Evolutionary conservation across 2,329 filamentous ascomycete species (phyloP), one percentile per base, ranked within the genome.

Genomic region (Emergomyces africanus): DNA sequence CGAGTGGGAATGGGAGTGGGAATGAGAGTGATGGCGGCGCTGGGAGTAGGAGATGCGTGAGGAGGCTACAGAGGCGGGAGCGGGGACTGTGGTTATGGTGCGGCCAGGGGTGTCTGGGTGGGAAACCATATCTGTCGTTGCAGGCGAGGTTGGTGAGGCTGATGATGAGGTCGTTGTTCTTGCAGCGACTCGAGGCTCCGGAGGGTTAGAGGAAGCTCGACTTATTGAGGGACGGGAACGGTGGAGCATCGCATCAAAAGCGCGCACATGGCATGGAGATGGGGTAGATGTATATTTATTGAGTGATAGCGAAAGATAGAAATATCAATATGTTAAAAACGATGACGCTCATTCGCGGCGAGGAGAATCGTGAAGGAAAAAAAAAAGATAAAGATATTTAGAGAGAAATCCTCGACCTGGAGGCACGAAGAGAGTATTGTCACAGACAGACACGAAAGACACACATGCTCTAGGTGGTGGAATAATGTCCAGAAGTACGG

Each of bases 51-150:
- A 55, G 15, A 37, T 9, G 48, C 63, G 61, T 28, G 81, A 79
- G 60, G 86, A 82, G 67, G 86, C 74, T 73, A 69, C 84, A 73
- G 83, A 74, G 70, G 82, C 72, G 65, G 80, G 35, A 25, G 59
- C 25, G 33, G 41, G 28, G 80, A 69, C 84, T 83, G 67, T 82
- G 75, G 68, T 81, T 77, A 84, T 75, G 66, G 83, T 78, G 67
- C 75, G 78, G 70, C 78, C 76, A 59, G 76, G 71, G 48, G 74
- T 66, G 65, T 77, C 75, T 62, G 76, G 74, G 61, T 76, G 75
- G 46, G 76, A 74, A 54, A 73, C 71, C 72, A 73, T 74, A 62
- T 65, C 63, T 49, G 60, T 53, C 42, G 50, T 46, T 44, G 61
- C 35, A 58, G 61, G 60, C 54, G 50, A 25, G 18, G 56, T 51